Evolutionary conservation across 129 eudicot species (phyloP).

Genomic region (Centaurea solstitialis): DNA sequence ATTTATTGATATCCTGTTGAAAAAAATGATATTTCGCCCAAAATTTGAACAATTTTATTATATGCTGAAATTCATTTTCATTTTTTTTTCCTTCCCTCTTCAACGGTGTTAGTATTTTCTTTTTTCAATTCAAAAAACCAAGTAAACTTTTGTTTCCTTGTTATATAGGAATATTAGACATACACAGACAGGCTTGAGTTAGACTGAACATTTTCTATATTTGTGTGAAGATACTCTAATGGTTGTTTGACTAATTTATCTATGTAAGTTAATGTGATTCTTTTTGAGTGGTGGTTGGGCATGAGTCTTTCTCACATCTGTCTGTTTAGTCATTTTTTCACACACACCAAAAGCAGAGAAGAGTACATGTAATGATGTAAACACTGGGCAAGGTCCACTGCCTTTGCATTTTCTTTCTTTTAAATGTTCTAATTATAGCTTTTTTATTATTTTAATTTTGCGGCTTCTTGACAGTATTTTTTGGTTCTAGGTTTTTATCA

Average conservation of each 20-base stretch:
- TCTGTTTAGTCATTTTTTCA: neutral
- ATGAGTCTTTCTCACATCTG: neutral
- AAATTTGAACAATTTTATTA: neutral
- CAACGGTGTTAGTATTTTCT: neutral
- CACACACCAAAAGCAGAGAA: neutral
- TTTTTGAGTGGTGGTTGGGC: constrained; percentile 6
- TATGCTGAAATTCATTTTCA: neutral
- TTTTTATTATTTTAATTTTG: neutral
- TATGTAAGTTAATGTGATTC: constrained; percentile 8
- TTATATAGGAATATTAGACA: neutral
- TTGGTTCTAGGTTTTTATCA: constrained; percentile 69
- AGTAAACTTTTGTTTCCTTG: neutral
- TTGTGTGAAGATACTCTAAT: neutral
- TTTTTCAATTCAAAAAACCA: neutral
- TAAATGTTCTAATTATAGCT: neutral
- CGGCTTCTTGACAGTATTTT: constrained; percentile 9
- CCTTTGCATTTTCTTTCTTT: neutral
- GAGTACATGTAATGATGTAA: neutral
- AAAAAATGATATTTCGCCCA: neutral
- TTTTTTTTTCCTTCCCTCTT: neutral
- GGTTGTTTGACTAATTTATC: neutral
- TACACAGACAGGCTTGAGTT: neutral
- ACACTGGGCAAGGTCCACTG: neutral
- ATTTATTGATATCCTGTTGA: neutral
- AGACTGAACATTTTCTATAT: constrained; percentile 1